Evolutionary conservation across 163 green algal genomes (phyloP).

Genomic region (Scenedesmus sp.): DNA sequence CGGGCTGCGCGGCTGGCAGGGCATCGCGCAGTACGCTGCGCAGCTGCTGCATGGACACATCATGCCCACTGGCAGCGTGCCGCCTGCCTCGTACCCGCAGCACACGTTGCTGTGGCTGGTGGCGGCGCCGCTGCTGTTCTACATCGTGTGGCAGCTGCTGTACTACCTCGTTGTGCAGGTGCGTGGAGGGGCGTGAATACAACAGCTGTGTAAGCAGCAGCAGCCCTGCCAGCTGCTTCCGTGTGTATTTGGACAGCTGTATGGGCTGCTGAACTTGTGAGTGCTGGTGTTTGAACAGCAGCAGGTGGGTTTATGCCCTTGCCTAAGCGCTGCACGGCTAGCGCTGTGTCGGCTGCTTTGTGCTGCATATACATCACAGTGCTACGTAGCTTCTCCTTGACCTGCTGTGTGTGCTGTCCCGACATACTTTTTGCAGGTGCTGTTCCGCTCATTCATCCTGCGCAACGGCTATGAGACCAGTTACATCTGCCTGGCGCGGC

Average conservation of each 20-base stretch:
- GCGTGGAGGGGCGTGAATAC: neutral
- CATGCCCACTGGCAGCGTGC: neutral
- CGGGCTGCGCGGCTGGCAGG: constrained; percentile 29
- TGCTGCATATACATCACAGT: neutral
- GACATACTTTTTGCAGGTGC: constrained; percentile 53
- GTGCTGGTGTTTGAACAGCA: neutral
- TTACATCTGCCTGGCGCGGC: constrained; percentile 73
- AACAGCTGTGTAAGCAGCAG: neutral
- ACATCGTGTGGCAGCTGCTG: constrained; percentile 46
- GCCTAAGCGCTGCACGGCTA: neutral
- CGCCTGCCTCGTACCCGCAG: neutral
- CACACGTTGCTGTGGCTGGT: constrained; percentile 37
- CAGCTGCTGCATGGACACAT: constrained; percentile 12
- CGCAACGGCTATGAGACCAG: constrained; percentile 71
- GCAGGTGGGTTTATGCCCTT: neutral
- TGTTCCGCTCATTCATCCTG: constrained; percentile 61
- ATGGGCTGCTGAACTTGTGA: neutral
- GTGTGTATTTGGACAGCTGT: no score
- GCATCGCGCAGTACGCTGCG: constrained; percentile 34
- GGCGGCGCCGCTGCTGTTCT: constrained; percentile 48
- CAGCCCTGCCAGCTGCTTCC: neutral
- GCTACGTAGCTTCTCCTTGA: neutral
- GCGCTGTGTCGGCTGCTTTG: neutral
- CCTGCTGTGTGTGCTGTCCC: neutral
- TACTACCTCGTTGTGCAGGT: constrained; percentile 55